Evolutionary conservation across 495 filamentous ascomycete genomes (phyloP), one percentile per base, ranked within the genome.

Genomic region (Tetracladium marchalianum): DNA sequence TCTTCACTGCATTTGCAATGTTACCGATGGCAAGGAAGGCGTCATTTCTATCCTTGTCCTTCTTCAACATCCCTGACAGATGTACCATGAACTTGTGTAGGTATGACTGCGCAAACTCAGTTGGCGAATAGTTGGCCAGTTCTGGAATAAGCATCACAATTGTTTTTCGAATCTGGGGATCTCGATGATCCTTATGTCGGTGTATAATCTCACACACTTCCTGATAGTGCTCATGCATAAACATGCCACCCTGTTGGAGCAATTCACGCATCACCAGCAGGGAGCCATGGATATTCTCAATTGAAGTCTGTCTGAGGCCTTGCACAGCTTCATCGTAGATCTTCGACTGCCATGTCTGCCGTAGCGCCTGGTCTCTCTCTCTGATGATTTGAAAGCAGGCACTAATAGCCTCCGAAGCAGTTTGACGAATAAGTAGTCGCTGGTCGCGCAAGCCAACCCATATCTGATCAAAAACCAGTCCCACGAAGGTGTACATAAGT

Each of bases 71-170:
- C 27, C 79, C 78, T 55, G 94, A 89, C 8, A 99, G 77, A 55
- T 95, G 90, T 9, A 94, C 75, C 93, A 99, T 99, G 68, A 93
- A 96, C 56, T 86, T 82, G 64, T 95, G 89, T 5, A 99, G 74
- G 56, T 94, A 93, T 10, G 70, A 76, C 40, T 75, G 72, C 31
- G 78, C 79, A 59, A 99, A 99, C 31, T 94, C 85, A 43, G 78
- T 70, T 0, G 92, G 92, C 5, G 87, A 81, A 54, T 99, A 99
- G 49, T 78, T 85, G 35, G 92, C 92, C n/a, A 99, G 70, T 43
- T 87, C 83, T 1, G 92, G 93, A 41, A 97, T 93, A 38, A 95
- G 78, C 38, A 83, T 69, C 38, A 97, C 84, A 17, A 97, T 84
- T 36, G 93, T 87, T 44, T 84, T 80, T 27, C 90, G 78, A 51